These are phyloP conservation scores for Haemoproteus tartakovskyi DNA, from an alignment of 169 alveolate species.

Conservation along the genomic window DNA sequence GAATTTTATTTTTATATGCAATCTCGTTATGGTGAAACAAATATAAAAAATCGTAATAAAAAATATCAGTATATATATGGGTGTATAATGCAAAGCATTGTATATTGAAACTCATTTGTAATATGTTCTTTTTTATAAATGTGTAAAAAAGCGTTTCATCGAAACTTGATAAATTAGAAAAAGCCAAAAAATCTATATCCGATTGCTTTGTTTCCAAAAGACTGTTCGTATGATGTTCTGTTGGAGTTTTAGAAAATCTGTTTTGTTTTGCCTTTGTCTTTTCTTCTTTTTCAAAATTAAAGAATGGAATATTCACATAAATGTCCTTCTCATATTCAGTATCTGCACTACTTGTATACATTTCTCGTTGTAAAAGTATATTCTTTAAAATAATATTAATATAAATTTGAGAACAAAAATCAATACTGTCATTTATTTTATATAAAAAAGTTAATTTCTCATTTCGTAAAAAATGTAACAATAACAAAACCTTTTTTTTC, in stretches of 20 bases:
- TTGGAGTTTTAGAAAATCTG: neutral
- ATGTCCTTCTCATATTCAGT: neutral
- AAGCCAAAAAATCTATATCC: neutral
- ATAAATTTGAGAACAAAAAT: slow-evolving; percentile 61
- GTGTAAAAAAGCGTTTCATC: slow-evolving; percentile 19
- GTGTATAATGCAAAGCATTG: slow-evolving; percentile 25
- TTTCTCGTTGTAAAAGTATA: neutral
- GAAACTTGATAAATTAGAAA: slow-evolving; percentile 20
- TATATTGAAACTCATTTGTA: slow-evolving; percentile 15
- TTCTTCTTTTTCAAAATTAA: no score
- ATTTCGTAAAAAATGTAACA: slow-evolving; percentile 15
- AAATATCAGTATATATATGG: slow-evolving; percentile 55
- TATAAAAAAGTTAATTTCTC: slow-evolving; percentile 33
- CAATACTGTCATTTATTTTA: slow-evolving; percentile 54
- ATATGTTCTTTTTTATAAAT: slow-evolving; percentile 29
- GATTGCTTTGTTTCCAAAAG: neutral
- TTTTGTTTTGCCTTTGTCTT: neutral
- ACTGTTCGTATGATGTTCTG: no score
- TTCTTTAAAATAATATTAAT: slow-evolving; percentile 44
- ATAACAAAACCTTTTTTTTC: slow-evolving; percentile 42
- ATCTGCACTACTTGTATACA: neutral
- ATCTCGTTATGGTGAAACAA: slow-evolving; percentile 19
- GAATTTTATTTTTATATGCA: slow-evolving; percentile 7
- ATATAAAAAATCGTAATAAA: slow-evolving; percentile 53
- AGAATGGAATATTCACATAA: no score